These are phyloP conservation scores for Fusarium citri DNA, from an alignment of 2,329 filamentous ascomycete species.

Conservation along the genomic window DNA sequence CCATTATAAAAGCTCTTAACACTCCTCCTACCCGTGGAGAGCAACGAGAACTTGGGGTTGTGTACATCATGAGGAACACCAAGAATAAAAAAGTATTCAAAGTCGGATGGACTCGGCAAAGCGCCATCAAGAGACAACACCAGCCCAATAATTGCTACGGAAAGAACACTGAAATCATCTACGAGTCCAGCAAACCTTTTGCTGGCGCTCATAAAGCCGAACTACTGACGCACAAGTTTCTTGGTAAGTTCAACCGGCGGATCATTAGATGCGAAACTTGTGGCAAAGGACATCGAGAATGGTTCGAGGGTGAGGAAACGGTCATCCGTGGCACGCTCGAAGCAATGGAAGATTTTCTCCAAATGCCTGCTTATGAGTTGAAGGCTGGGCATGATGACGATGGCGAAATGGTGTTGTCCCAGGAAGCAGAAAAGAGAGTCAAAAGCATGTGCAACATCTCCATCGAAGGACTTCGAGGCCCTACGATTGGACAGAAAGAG, in stretches of 20 bases:
- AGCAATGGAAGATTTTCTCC: constrained; percentile 24
- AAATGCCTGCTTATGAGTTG: constrained; percentile 13
- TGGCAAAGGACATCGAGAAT: constrained; percentile 11
- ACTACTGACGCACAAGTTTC: constrained; percentile 1
- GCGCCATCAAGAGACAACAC: background rate
- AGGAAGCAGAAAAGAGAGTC: background rate
- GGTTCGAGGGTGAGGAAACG: background rate
- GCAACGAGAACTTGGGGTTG: background rate
- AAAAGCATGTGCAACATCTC: constrained; percentile 15
- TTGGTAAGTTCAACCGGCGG: background rate
- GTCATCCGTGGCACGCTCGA: constrained; percentile 6
- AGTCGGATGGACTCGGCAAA: constrained; percentile 17
- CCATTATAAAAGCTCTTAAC: constrained; percentile 3
- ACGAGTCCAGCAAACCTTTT: constrained; percentile 16
- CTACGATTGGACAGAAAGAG: background rate
- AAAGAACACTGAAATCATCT: background rate
- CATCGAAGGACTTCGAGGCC: background rate
- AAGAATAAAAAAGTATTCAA: constrained; percentile 7
- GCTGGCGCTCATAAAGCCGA: constrained; percentile 16
- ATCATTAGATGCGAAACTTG: constrained; percentile 11
- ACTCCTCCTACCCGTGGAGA: background rate
- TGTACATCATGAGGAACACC: constrained; percentile 24
- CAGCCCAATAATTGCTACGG: constrained; percentile 22
- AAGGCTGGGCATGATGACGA: background rate
- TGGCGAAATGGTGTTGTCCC: constrained; percentile 14